phyloP scores from a whole-genome alignment of 2,329 filamentous ascomycete species.

The Aureobasidium musti region DNA sequence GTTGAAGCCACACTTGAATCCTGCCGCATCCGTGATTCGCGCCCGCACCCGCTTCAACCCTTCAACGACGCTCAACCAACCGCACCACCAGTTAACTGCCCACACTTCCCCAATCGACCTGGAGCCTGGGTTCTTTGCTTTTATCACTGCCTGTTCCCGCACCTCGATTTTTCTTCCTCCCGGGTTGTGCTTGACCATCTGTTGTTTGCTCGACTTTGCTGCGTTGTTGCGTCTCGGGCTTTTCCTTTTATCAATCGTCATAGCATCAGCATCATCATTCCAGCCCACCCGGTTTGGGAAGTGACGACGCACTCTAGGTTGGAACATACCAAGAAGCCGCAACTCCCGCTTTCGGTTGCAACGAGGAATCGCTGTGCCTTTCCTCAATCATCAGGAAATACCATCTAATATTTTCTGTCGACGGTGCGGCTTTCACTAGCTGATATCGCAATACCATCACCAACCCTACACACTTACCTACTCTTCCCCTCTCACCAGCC shows the following conservation, averaged over 20 bases:
- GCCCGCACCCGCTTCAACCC: constrained; percentile 31
- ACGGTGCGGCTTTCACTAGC: constrained; percentile 45
- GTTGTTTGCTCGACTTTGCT: constrained; percentile 34
- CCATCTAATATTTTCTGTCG: constrained; percentile 9
- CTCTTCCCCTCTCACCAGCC: constrained; percentile 18
- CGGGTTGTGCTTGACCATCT: constrained; percentile 17
- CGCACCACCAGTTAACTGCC: constrained; percentile 28
- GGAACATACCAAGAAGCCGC: constrained; percentile 28
- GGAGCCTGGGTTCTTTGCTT: constrained; percentile 31
- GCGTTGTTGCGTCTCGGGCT: constrained; percentile 25
- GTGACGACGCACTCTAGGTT: constrained; percentile 29
- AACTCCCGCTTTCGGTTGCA: constrained; percentile 24
- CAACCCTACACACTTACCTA: constrained; percentile 31
- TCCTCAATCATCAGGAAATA: constrained; percentile 22
- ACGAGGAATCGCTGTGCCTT: constrained; percentile 26
- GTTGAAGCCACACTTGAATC: constrained; percentile 29
- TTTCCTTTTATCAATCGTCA: constrained; percentile 28
- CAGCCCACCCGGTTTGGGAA: constrained; percentile 8
- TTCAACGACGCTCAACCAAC: constrained; percentile 30
- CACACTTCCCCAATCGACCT: constrained; percentile 27
- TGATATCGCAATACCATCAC: constrained; percentile 36
- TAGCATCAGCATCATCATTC: constrained; percentile 20
- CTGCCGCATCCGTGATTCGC: constrained; percentile 31
- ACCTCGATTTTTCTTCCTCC: constrained; percentile 17
- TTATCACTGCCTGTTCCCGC: constrained; percentile 29